A percentile compares a stretch with the other conserved stretches of the same genome.
These are phyloP conservation scores for Helotiales sp. DNA, from an alignment of 2,329 filamentous ascomycete genomes.

Conservation along the genomic window DNA sequence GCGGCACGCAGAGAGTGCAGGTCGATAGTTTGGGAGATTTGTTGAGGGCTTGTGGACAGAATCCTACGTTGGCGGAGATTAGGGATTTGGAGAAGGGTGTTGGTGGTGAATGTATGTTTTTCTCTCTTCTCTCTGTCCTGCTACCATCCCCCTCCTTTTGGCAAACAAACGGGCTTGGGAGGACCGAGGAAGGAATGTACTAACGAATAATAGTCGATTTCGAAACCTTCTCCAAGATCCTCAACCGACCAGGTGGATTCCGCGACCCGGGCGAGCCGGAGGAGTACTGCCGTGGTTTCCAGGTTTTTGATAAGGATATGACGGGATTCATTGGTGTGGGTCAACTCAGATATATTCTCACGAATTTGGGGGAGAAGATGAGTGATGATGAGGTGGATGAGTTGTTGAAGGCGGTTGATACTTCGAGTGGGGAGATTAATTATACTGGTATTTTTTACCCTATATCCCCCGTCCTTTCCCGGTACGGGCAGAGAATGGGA, in stretches of 20 bases:
- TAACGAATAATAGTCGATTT: slow-evolving; percentile 89
- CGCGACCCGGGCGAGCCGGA: slow-evolving; percentile 96
- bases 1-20: slow-evolving; percentile 88
- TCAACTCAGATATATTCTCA: slow-evolving; percentile 96
- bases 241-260: slow-evolving; percentile 97
- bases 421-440: slow-evolving; percentile 94
- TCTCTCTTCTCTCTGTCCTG: not conserved
- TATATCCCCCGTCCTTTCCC: not conserved
- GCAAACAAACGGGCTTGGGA: not conserved
- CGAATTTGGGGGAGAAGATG: slow-evolving; percentile 99
- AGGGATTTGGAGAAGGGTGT: slow-evolving; percentile 87
- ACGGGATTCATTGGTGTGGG: slow-evolving; percentile 97
- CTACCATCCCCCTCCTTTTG: slow-evolving; percentile 1
- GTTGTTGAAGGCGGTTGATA: slow-evolving; percentile 96
- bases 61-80: slow-evolving; percentile 93
- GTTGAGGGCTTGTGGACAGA: slow-evolving; percentile 94
- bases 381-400: slow-evolving; percentile 98
- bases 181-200: too few relatives aligned
- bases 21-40: slow-evolving; percentile 88
- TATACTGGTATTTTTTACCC: slow-evolving; percentile 71
- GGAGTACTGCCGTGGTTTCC: slow-evolving; percentile 97
- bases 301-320: slow-evolving; percentile 99
- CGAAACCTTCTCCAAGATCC: slow-evolving; percentile 92
- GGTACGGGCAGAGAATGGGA: not conserved
- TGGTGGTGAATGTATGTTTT: slow-evolving; percentile 81